Base-by-base conservation (phyloP, 192 early-diverging fungal species). In the Coemansia sp. region DNA sequence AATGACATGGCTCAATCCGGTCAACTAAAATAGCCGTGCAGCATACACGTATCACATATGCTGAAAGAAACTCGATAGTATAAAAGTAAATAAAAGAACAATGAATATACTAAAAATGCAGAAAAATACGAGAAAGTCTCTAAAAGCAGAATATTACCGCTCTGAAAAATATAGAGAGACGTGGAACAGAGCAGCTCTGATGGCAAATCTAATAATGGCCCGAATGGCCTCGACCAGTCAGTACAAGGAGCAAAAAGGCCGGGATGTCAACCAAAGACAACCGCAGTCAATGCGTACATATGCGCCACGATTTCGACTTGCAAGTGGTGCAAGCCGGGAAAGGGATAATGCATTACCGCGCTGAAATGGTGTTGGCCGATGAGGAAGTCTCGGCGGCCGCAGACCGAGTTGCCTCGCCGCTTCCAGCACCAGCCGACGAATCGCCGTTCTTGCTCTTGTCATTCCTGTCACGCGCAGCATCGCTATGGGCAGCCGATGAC, bases 311-410 rank as follows among this genome's bases (percentile, higher is more conserved):
- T 45, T 45, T 45, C 41, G 16, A 45, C 41, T 45, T 45, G 14
- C 11, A n/a, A 45, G 16, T 45, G 14, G 14, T 5, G 41, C 41
- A 45, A 45, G 11, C 41, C 41, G 1, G 41, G 14, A 41, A n/a
- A 45, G 41, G 0, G 16, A 5, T 0, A 16, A 3, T 19, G 19
- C 12, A 8, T 22, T 48, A 65, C 19, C 27, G 54, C 45, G 65
- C 57, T 10, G 56, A 58, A 19, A 67, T 51, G 22, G 58, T 54
- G 58, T 21, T 67, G 4, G 67, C 37, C 53, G 66, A 68, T 29
- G 66, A 49, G 26, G 63, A 57, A 4, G 54, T 17, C 39, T 38
- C 26, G 29, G 54, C 23, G 25, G 52, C 8, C 12, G 53, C 51
- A 19, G 54, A 16, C n/a, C 27, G 27, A 2, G 54, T 29, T 3